Base-by-base conservation (phyloP, 176 grass and related monocot species). In the Bolboschoenus planiculmis region DNA sequence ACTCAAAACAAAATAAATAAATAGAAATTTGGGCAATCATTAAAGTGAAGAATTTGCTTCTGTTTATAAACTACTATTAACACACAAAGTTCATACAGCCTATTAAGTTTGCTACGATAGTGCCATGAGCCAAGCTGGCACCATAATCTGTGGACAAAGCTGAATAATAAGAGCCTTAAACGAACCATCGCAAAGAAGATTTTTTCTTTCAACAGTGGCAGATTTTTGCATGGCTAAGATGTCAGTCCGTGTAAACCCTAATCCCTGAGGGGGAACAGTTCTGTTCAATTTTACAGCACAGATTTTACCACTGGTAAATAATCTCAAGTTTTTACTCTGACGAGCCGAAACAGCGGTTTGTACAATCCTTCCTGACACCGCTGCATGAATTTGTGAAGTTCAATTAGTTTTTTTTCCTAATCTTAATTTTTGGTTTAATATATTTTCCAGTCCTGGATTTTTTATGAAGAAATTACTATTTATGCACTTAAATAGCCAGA, bases 151-250 rank as follows among this genome's bases (percentile, higher is more conserved):
- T 80, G 47, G 78, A 86, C 50, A 82, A 87, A 83, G 46, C 83
- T 93, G 58, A 83, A 67, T 62, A 85, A 53, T 87, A 79, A 91
- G 87, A 93, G 86, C 88, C 92, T 91, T 88, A 84, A 93, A 89
- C 96, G 90, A 79, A 98, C 96, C 96, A 93, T 93, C 90, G 90
- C 87, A 95, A 84, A 39, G 78, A 83, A 88, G 16, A 72, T 86
- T 85, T 83, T 75, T 91, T 78, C 88, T 86, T 90, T 87, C 74
- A 50, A 83, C 78, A 84, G 82, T 78, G 46, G 75, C 83, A 85
- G 91, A 87, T 86, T 87, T 91, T 85, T 82, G 56, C 50, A 93
- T 93, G 89, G 83, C 88, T 94, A 90, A 88, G 78, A 80, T 89
- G 71, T 84, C 87, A 94, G 87, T 87, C 78, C 86, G 83, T 88